Evolutionary conservation across 805 yeast genomes (phyloP), one percentile per base, ranked within the genome.

Genomic region (Saturnispora gosingensis): DNA sequence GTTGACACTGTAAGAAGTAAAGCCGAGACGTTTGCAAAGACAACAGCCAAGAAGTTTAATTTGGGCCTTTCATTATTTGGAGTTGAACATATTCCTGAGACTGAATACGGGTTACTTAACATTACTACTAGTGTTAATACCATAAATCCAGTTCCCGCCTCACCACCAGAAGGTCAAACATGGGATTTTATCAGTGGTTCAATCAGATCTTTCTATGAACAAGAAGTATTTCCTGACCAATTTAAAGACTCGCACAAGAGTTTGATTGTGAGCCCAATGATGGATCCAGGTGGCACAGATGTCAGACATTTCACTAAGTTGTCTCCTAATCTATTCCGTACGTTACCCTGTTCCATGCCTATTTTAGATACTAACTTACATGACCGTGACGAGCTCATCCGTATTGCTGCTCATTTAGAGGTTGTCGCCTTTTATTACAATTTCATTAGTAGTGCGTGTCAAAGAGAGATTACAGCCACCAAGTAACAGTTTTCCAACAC

Each of bases 251-350:
- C 43, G 6, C 46, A 34, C 18, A 50, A 46, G 38, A 8, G 13
- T 2, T 45, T 59, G 42, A 60, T 76, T 35, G 73, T 78, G 10
- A 72, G 83, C 2, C 87, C 88, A 2, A 69, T 76, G 24, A 63
- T 83, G 45, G 75, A 79, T 73, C 71, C 85, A 2, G 88, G 83
- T 9, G 83, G 83, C 65, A 84, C 89, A 5, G 90, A 84, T 60
- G 82, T 88, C 5, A 68, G 72, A 52, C 72, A 75, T 59, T 83
- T 80, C 65, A 81, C 86, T 87, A 62, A 67, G 45, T 67, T 83
- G 59, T 74, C 83, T 2, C 63, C 70, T 32, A 74, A 82, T 59
- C 80, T 85, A 49, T 84, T 72, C 69, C 72, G 89, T 51, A 81
- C 74, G 61, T 71, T 72, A 43, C 83, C 86, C 11, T 74, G 73